Evolutionary conservation across 192 early-diverging fungal genomes (phyloP).

Genomic region (Rhizophagus sp.): DNA sequence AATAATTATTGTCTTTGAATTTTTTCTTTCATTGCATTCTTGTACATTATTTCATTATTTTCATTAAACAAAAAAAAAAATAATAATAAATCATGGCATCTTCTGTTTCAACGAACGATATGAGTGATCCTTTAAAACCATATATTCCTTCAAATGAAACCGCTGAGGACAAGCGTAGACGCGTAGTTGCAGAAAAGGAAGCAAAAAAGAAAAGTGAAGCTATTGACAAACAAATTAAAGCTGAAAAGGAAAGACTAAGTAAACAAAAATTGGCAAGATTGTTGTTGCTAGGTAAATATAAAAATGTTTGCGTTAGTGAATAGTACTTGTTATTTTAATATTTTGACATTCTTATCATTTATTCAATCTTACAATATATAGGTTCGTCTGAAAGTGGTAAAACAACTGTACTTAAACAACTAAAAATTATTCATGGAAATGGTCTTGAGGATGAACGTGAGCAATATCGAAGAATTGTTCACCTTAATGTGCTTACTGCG

Average conservation of each 20-base stretch:
- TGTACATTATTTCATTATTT: too few relatives aligned
- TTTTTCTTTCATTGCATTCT: too few relatives aligned
- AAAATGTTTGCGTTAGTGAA: background rate
- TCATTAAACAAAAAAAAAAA: too few relatives aligned
- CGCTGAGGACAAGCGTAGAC: slow-evolving; percentile 14
- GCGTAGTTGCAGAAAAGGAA: slow-evolving; percentile 32
- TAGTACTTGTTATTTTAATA: background rate
- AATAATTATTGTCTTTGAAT: background rate
- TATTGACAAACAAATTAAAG: slow-evolving; percentile 49
- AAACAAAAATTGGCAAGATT: slow-evolving; percentile 42
- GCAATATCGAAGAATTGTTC: slow-evolving; percentile 42
- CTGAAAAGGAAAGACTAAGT: slow-evolving; percentile 43
- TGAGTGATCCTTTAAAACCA: slow-evolving; percentile 19
- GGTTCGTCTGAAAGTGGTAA: slow-evolving; percentile 68
- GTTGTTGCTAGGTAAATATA: slow-evolving; percentile 42
- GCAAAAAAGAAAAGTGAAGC: slow-evolving; percentile 52
- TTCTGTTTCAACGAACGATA: background rate
- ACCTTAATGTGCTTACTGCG: slow-evolving; percentile 47
- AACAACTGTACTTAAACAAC: slow-evolving; percentile 53
- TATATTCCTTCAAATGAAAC: slow-evolving; percentile 23
- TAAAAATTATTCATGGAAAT: slow-evolving; percentile 41
- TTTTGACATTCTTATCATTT: background rate
- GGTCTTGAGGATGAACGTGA: slow-evolving; percentile 44
- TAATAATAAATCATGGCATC: slow-evolving; percentile 7
- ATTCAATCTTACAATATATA: slow-evolving; percentile 24